These are phyloP conservation scores for Mycena belliarum DNA, from an alignment of 768 basidiomycete species.

Conservation along the genomic window DNA sequence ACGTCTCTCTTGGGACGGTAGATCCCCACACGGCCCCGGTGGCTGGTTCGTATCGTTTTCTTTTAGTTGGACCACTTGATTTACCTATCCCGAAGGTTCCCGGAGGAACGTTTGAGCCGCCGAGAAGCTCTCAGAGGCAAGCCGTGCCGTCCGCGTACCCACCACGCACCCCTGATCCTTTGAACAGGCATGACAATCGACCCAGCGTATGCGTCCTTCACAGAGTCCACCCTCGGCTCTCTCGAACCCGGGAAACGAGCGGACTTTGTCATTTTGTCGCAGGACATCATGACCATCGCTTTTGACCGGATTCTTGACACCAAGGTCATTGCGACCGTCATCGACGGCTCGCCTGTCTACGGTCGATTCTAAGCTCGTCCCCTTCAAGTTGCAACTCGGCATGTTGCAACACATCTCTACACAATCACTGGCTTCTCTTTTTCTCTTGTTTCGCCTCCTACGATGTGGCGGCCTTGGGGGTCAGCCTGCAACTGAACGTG, in stretches of 20 bases:
- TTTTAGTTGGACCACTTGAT: background rate
- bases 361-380: slow-evolving; percentile 26
- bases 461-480: slow-evolving; percentile 8
- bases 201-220: slow-evolving; percentile 86
- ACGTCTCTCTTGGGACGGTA: slow-evolving; percentile 65
- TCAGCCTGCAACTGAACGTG: background rate
- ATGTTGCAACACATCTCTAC: slow-evolving; percentile 19
- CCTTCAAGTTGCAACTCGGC: background rate
- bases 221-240: slow-evolving; percentile 72
- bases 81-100: slow-evolving; percentile 61
- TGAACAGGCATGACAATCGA: slow-evolving; percentile 79
- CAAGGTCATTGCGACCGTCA: slow-evolving; percentile 70
- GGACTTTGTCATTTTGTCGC: slow-evolving; percentile 83
- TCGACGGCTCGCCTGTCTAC: slow-evolving; percentile 65
- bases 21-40: slow-evolving; percentile 76
- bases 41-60: slow-evolving; percentile 64
- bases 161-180: background rate
- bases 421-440: background rate
- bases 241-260: slow-evolving; percentile 77
- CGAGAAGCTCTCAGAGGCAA: slow-evolving; percentile 74
- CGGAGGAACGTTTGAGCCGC: slow-evolving; percentile 74
- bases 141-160: background rate
- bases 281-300: slow-evolving; percentile 76
- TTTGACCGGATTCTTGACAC: slow-evolving; percentile 62
- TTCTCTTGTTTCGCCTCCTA: background rate